Percentiles rank a stretch among this genome's conserved stretches.
These are phyloP conservation scores for Vitrella brassicaformis DNA, from an alignment of 73 alveolate species.

Conservation along the genomic window DNA sequence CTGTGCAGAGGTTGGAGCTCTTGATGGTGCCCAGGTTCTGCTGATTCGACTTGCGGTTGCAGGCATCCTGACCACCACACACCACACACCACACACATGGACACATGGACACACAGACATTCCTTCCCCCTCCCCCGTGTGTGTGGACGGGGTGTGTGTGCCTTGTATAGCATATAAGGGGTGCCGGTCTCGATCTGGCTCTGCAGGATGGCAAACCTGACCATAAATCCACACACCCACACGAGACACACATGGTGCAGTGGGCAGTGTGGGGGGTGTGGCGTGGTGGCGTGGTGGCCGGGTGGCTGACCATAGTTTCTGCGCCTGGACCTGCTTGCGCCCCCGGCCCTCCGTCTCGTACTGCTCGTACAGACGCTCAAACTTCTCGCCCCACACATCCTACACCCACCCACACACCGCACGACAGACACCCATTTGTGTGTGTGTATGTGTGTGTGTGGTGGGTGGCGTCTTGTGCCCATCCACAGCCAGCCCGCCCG, in stretches of 20 bases:
- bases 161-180: slow-evolving; percentile 84
- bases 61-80: slow-evolving; percentile 42
- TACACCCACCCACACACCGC: slow-evolving; percentile 52
- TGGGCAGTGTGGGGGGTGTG: no score
- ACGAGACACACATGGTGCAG: slow-evolving; percentile 65
- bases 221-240: no score
- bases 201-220: slow-evolving; percentile 71
- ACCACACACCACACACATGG: background rate
- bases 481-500: slow-evolving; percentile 18
- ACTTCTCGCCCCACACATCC: slow-evolving; percentile 76
- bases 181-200: slow-evolving; percentile 81
- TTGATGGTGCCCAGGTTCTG: slow-evolving; percentile 86
- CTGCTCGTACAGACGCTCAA: slow-evolving; percentile 57
- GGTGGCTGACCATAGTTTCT: no score
- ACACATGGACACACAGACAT: background rate
- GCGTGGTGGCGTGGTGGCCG: no score
- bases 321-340: no score
- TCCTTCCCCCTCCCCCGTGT: background rate
- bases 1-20: slow-evolving; percentile 84
- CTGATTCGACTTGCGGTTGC: slow-evolving; percentile 75
- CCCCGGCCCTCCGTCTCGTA: slow-evolving; percentile 71
- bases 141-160: background rate
- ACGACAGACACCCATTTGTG: no score
- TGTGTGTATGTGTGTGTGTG: no score
- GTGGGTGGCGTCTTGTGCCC: no score